These are phyloP conservation scores for Linnemannia schmuckeri DNA, from an alignment of 192 early-diverging fungal species.

Conservation along the genomic window DNA sequence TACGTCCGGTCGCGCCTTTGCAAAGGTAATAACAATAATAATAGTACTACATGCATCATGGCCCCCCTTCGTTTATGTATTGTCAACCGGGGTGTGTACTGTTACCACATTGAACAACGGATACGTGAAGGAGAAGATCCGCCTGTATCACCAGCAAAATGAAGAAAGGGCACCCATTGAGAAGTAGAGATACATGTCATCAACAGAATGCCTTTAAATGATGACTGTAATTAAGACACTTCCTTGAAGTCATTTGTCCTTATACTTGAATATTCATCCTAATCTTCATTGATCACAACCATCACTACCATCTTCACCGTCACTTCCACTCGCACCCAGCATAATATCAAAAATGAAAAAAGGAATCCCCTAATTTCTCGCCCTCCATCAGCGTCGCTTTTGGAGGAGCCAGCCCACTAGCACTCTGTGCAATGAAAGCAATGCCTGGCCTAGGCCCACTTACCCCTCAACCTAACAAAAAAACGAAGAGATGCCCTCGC, in stretches of 20 bases:
- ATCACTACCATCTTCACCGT: neutral
- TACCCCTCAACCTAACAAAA: neutral
- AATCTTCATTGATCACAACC: neutral
- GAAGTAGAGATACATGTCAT: neutral
- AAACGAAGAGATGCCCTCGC: neutral
- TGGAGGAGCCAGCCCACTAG: neutral
- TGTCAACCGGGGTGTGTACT: too few species aligned
- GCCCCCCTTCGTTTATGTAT: neutral
- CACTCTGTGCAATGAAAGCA: neutral
- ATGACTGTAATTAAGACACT: neutral
- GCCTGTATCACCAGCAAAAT: neutral
- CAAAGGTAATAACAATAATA: constrained; percentile 58
- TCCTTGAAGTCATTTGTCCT: neutral
- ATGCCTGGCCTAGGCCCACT: neutral
- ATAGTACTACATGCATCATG: neutral
- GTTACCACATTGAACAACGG: too few species aligned
- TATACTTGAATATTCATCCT: neutral
- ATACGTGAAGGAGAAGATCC: too few species aligned
- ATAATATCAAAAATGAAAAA: too few species aligned
- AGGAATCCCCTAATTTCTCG: neutral
- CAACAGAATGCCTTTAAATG: neutral
- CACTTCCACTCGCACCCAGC: neutral
- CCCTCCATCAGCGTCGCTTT: neutral
- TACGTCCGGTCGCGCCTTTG: constrained; percentile 68
- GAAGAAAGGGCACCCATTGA: neutral